Evolutionary conservation across 768 basidiomycete genomes (phyloP).

Genomic region (Suillus subaureus): DNA sequence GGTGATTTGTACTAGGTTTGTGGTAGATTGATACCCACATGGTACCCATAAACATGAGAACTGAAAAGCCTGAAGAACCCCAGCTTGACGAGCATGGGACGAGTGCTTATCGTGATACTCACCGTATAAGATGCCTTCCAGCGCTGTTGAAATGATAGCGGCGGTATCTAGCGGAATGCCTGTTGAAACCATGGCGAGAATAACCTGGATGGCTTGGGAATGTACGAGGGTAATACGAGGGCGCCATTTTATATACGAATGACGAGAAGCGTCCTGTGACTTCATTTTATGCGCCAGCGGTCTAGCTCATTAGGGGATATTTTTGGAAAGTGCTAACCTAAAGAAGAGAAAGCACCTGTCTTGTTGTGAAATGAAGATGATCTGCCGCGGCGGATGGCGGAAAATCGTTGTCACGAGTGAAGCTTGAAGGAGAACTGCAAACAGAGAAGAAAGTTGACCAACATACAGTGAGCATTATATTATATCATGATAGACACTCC

Average conservation of each 20-base stretch:
- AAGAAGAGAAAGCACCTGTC: background rate
- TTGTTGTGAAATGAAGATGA: background rate
- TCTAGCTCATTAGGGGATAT: background rate
- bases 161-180: slow-evolving; percentile 22
- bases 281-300: background rate
- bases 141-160: slow-evolving; percentile 24
- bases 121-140: slow-evolving; percentile 32
- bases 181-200: background rate
- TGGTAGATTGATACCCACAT: slow-evolving; percentile 17
- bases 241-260: background rate
- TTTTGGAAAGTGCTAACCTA: background rate
- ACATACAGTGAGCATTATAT: background rate
- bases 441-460: background rate
- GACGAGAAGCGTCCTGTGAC: background rate
- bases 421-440: background rate
- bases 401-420: background rate
- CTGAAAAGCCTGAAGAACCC: slow-evolving; percentile 25
- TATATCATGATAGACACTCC: too few relatives aligned
- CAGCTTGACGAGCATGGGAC: background rate
- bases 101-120: background rate
- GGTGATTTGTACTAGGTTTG: slow-evolving; percentile 12
- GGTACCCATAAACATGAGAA: slow-evolving; percentile 32
- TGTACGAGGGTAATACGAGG: background rate
- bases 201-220: background rate
- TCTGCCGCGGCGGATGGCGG: background rate